phyloP scores from a whole-genome alignment of 495 filamentous ascomycete species.

The Elaphomyces granulatus region DNA sequence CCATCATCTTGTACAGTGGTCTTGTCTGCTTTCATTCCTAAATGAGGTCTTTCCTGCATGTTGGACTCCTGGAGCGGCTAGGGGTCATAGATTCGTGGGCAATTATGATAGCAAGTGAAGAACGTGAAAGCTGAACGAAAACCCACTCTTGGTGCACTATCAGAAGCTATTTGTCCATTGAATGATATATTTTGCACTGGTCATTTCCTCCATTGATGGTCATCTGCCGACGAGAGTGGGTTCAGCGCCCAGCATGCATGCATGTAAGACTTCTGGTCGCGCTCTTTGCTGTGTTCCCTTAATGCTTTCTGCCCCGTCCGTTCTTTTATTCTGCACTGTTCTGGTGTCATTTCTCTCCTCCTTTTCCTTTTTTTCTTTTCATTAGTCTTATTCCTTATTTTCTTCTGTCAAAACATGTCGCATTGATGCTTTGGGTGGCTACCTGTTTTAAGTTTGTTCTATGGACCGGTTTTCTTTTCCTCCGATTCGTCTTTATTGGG shows the following conservation, averaged over 20 bases:
- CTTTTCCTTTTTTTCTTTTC: conserved; percentile 9
- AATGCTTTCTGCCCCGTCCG: too few species aligned
- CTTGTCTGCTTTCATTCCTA: conserved; percentile 2
- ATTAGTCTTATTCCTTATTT: conserved; percentile 12
- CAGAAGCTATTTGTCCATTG: conserved; percentile 6
- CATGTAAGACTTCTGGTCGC: conserved; percentile 1
- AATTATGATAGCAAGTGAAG: too few species aligned
- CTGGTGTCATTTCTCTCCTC: conserved; percentile 2
- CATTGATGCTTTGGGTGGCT: conserved; percentile 27
- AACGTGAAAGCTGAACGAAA: too few species aligned
- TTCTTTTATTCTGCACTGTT: conserved; percentile 1
- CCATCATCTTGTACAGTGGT: conserved; percentile 4
- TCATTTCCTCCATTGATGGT: conserved; percentile 3
- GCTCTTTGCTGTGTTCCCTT: background rate
- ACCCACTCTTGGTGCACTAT: conserved; percentile 3
- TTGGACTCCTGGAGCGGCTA: too few species aligned
- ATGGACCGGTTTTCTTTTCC: conserved; percentile 16
- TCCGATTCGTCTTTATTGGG: conserved; percentile 15
- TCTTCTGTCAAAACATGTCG: too few species aligned
- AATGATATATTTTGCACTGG: conserved; percentile 13
- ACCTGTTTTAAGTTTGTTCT: conserved; percentile 14
- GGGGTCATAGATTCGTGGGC: too few species aligned
- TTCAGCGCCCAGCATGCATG: background rate
- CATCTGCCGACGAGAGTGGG: conserved; percentile 1
- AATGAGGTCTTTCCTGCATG: too few species aligned